A percentile compares a stretch with the other conserved stretches of the same genome.
These are phyloP conservation scores for Boletus sp. DNA, from an alignment of 768 basidiomycete species.

Conservation along the genomic window DNA sequence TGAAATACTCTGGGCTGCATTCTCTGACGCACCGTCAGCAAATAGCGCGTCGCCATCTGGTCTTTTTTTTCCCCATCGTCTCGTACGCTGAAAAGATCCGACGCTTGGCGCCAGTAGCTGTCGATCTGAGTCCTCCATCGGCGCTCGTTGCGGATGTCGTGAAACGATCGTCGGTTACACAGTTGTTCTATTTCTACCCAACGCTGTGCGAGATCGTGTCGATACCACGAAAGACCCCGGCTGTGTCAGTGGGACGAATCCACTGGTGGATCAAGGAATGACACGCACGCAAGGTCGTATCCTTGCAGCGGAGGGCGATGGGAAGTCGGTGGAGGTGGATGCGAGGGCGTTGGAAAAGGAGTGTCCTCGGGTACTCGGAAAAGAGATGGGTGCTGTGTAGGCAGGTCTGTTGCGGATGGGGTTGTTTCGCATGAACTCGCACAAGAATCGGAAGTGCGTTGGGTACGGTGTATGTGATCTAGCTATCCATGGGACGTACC, in stretches of 20 bases:
- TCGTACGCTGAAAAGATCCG: not conserved
- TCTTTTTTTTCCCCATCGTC: slow-evolving; percentile 30
- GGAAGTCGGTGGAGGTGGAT: slow-evolving; percentile 36
- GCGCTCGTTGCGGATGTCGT: slow-evolving; percentile 67
- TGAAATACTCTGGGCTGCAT: slow-evolving; percentile 73
- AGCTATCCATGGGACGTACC: not conserved
- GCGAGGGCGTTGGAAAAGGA: too few relatives aligned
- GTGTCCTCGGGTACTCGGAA: too few relatives aligned
- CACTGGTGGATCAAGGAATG: slow-evolving; percentile 11
- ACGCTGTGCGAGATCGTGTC: slow-evolving; percentile 78
- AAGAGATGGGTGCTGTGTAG: too few relatives aligned
- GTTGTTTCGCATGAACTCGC: too few relatives aligned
- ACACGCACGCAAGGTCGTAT: slow-evolving; percentile 14
- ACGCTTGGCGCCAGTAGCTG: slow-evolving; percentile 19
- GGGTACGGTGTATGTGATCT: not conserved
- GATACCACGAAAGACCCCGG: slow-evolving; percentile 64
- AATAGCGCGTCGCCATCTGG: slow-evolving; percentile 58
- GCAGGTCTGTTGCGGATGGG: too few relatives aligned
- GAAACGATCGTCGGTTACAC: slow-evolving; percentile 72
- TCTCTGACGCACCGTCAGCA: slow-evolving; percentile 62
- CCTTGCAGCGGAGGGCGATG: slow-evolving; percentile 19
- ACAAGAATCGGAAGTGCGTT: not conserved
- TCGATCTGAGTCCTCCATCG: slow-evolving; percentile 43
- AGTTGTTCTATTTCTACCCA: slow-evolving; percentile 86
- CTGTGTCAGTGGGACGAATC: slow-evolving; percentile 52